Percentiles rank a stretch among this genome's conserved stretches.
phyloP scores from a whole-genome alignment of 2,329 filamentous ascomycete species.

The Colletotrichum sp. region DNA sequence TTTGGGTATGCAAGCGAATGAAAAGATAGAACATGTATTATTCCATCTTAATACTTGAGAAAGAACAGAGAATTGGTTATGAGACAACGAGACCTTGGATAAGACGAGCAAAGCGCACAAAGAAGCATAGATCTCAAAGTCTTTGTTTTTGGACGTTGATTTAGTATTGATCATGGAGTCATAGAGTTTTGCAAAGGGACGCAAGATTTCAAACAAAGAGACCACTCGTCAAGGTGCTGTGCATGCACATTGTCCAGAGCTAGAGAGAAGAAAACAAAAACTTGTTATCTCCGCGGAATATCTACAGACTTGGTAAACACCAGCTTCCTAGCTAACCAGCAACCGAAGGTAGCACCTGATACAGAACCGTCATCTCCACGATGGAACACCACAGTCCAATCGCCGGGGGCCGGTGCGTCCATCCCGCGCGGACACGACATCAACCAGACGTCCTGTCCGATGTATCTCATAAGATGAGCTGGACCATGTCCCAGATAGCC shows the following conservation, averaged over 20 bases:
- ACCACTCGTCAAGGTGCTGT: not conserved
- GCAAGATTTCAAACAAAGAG: not conserved
- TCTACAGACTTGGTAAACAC: not conserved
- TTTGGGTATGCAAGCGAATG: not conserved
- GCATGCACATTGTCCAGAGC: not conserved
- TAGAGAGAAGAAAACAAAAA: not conserved
- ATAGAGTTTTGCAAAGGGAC: not conserved
- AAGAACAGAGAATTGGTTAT: not conserved
- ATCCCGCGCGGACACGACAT: conserved; percentile 42
- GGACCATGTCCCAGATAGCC: conserved; percentile 45
- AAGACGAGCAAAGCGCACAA: not conserved
- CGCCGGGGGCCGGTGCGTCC: conserved; percentile 44
- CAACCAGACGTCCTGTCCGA: conserved; percentile 43
- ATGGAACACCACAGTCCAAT: conserved; percentile 45
- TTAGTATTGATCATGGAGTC: not conserved
- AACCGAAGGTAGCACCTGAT: conserved; percentile 37
- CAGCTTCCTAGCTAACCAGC: conserved; percentile 41
- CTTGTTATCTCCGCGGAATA: not conserved
- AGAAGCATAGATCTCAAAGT: not conserved
- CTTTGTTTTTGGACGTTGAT: not conserved
- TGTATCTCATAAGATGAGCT: conserved; percentile 36
- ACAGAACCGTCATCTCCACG: conserved; percentile 28
- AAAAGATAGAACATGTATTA: not conserved
- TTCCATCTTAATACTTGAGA: not conserved
- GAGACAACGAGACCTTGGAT: not conserved